phyloP scores from a whole-genome alignment of 805 yeast genomes.

The Pichia gijzeniarum region DNA sequence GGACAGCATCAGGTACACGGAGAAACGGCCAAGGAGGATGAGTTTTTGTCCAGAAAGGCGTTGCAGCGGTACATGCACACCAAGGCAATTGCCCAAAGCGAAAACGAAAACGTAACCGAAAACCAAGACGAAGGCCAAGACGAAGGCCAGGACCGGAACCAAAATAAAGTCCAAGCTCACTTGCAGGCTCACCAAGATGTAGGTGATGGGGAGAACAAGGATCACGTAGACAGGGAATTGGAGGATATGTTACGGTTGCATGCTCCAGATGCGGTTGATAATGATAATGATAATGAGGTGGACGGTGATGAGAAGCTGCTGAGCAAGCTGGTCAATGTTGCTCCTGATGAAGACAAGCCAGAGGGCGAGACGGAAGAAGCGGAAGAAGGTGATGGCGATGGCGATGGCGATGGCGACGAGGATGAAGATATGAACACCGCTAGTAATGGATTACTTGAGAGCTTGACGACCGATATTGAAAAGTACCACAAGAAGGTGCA shows the following conservation, averaged over 20 bases:
- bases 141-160: no score
- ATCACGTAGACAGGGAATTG: not conserved
- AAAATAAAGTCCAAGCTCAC: no score
- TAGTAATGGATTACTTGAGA: slow-evolving; percentile 17
- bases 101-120: not conserved
- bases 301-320: not conserved
- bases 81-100: not conserved
- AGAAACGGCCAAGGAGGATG: slow-evolving; percentile 1
- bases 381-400: not conserved
- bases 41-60: slow-evolving; percentile 11
- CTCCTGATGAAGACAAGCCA: not conserved
- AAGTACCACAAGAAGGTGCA: slow-evolving; percentile 27
- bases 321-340: not conserved
- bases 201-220: no score
- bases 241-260: not conserved
- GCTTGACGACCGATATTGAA: slow-evolving; percentile 25
- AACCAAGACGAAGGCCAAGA: not conserved
- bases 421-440: not conserved
- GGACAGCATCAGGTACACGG: not conserved
- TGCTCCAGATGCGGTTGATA: not conserved
- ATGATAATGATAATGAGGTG: not conserved
- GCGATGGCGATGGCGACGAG: slow-evolving; percentile 1
- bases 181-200: no score
- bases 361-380: not conserved
- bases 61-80: slow-evolving; percentile 13